phyloP scores from a whole-genome alignment of 140 eudicot species.

The Stevia rebaudiana region DNA sequence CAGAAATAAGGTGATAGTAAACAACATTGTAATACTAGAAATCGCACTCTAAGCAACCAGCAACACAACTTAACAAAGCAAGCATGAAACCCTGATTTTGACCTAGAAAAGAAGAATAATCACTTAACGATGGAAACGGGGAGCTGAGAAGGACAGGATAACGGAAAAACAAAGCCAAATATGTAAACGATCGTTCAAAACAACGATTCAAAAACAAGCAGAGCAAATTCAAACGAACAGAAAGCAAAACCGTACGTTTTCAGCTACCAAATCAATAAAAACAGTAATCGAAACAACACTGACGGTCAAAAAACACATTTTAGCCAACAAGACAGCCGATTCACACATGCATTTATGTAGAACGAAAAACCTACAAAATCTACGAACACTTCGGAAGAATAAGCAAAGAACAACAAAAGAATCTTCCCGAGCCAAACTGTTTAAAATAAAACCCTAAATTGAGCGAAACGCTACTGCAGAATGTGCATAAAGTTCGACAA shows the following conservation, averaged over 20 bases:
- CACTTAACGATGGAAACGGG: background rate
- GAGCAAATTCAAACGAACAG: background rate
- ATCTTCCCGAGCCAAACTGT: background rate
- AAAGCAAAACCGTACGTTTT: conserved; percentile 17
- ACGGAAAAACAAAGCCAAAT: background rate
- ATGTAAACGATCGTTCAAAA: conserved; percentile 14
- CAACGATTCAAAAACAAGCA: conserved; percentile 6
- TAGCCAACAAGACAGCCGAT: conserved; percentile 9
- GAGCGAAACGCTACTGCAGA: conserved; percentile 10
- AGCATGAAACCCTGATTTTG: conserved; percentile 7
- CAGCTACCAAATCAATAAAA: conserved; percentile 19
- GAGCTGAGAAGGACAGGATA: background rate
- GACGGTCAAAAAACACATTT: conserved; percentile 12
- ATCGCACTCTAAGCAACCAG: conserved; percentile 20
- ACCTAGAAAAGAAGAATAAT: conserved; percentile 11
- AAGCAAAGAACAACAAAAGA: background rate
- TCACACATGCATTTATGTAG: conserved; percentile 25
- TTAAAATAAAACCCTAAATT: conserved; percentile 16
- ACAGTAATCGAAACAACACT: background rate
- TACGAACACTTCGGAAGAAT: background rate
- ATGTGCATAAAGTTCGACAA: conserved; percentile 6
- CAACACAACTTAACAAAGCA: conserved; percentile 7
- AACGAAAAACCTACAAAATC: background rate
- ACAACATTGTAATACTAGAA: no score
- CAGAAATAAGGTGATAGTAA: no score